Conservation (phyloP, 768 basidiomycete species). For the Mycena haematopus region DNA sequence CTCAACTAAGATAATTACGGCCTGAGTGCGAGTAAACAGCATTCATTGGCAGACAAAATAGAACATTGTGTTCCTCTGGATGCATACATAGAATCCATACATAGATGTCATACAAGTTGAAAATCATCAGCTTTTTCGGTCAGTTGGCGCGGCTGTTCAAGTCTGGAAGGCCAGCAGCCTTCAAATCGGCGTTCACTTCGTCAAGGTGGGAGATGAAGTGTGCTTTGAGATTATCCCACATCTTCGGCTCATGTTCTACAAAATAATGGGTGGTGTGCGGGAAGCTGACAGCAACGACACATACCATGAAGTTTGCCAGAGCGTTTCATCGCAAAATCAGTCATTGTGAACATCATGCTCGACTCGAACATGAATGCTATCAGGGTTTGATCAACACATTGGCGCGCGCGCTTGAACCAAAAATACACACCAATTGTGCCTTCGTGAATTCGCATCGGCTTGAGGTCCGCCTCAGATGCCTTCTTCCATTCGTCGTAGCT, state of each 20-base stretch:
- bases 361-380: constrained; percentile 71
- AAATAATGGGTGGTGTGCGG: background rate
- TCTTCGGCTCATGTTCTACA: constrained; percentile 65
- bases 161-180: constrained; percentile 46
- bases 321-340: constrained; percentile 67
- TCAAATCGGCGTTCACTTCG: constrained; percentile 57
- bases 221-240: constrained; percentile 68
- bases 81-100: background rate
- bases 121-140: background rate
- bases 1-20: constrained; percentile 7
- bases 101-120: constrained; percentile 7
- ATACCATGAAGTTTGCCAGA: constrained; percentile 64
- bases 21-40: background rate
- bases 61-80: background rate
- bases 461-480: constrained; percentile 58
- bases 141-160: constrained; percentile 23
- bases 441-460: constrained; percentile 57
- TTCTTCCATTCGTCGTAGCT: constrained; percentile 66
- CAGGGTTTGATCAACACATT: background rate
- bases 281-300: constrained; percentile 22
- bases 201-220: constrained; percentile 65
- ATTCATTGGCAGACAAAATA: background rate
- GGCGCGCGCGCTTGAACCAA: background rate
- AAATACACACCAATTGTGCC: constrained; percentile 54
- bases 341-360: constrained; percentile 65